Evolutionary conservation across 108 stramenopile genomes (phyloP).

Genomic region (Fragilaria crotonensis): DNA sequence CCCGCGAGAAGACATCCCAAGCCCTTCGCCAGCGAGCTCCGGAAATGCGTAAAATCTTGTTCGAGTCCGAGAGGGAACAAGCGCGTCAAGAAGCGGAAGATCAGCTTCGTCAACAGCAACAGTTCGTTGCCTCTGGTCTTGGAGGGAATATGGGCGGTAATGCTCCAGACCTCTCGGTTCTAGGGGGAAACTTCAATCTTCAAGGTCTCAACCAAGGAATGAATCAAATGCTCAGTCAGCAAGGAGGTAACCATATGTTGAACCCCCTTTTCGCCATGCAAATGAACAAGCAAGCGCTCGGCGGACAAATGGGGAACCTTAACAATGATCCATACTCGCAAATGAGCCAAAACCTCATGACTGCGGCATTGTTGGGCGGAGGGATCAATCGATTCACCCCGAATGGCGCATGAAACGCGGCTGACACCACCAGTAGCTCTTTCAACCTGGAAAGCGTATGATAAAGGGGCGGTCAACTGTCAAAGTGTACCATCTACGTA

Average conservation of each 20-base stretch:
- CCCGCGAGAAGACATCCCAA: slow-evolving; percentile 65
- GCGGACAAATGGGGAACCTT: not conserved
- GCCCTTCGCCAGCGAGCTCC: slow-evolving; percentile 69
- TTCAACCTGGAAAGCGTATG: too few relatives aligned
- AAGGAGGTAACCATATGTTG: not conserved
- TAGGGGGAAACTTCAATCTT: not conserved
- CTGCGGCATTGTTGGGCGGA: slow-evolving; percentile 21
- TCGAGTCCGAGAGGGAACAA: slow-evolving; percentile 40
- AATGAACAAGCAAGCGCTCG: not conserved
- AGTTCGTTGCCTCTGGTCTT: not conserved
- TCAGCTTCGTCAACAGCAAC: slow-evolving; percentile 5
- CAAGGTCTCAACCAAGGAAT: not conserved
- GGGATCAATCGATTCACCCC: slow-evolving; percentile 29
- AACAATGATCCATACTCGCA: not conserved
- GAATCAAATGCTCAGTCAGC: not conserved
- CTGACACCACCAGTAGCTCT: not conserved
- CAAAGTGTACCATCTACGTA: too few relatives aligned
- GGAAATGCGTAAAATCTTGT: slow-evolving; percentile 66
- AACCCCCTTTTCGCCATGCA: not conserved
- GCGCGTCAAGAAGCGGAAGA: slow-evolving; percentile 14
- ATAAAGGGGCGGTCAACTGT: too few relatives aligned
- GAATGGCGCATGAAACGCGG: slow-evolving; percentile 15
- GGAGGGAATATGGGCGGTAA: not conserved
- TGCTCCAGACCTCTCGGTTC: not conserved
- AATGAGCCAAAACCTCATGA: slow-evolving; percentile 1